These are phyloP conservation scores for Spiromyces aspiralis DNA, from an alignment of 371 early-diverging fungal genomes.

Conservation along the genomic window DNA sequence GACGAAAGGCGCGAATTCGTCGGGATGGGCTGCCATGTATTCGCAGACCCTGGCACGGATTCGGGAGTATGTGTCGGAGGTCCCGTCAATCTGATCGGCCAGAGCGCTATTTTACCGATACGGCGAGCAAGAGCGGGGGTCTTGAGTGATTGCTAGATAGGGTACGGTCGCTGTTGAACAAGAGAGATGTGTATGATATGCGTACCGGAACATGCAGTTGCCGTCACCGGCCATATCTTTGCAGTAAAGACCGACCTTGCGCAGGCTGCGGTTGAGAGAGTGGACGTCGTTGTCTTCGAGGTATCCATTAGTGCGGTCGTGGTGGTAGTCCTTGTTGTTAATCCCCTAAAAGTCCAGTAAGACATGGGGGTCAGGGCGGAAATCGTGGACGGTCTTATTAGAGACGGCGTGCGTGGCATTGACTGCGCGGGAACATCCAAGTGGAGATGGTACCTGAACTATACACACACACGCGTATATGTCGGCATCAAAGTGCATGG, in stretches of 20 bases:
- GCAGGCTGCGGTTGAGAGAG: neutral
- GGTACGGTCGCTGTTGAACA: too few relatives aligned
- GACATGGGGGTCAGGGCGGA: neutral
- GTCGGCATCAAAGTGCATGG: too few relatives aligned
- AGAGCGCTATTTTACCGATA: slow-evolving; percentile 31
- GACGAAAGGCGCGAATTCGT: slow-evolving; percentile 53
- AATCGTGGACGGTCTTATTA: neutral
- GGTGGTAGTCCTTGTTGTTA: neutral
- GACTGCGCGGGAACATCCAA: too few relatives aligned
- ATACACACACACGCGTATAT: too few relatives aligned
- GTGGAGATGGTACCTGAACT: too few relatives aligned
- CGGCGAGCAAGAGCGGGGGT: neutral
- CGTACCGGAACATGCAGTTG: slow-evolving; percentile 62
- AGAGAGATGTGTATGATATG: neutral
- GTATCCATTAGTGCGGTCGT: too few relatives aligned
- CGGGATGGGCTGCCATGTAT: slow-evolving; percentile 41
- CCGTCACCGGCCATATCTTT: slow-evolving; percentile 70
- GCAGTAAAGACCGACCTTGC: slow-evolving; percentile 29
- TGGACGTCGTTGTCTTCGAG: neutral
- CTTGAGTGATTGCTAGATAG: too few relatives aligned
- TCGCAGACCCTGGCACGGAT: slow-evolving; percentile 45
- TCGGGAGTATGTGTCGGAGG: slow-evolving; percentile 33
- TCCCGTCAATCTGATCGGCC: slow-evolving; percentile 54
- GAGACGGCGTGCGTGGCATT: too few relatives aligned
- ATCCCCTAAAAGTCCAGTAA: neutral